Evolutionary conservation across 2,329 filamentous ascomycete species (phyloP).

Genomic region (Colletotrichum tropicale): DNA sequence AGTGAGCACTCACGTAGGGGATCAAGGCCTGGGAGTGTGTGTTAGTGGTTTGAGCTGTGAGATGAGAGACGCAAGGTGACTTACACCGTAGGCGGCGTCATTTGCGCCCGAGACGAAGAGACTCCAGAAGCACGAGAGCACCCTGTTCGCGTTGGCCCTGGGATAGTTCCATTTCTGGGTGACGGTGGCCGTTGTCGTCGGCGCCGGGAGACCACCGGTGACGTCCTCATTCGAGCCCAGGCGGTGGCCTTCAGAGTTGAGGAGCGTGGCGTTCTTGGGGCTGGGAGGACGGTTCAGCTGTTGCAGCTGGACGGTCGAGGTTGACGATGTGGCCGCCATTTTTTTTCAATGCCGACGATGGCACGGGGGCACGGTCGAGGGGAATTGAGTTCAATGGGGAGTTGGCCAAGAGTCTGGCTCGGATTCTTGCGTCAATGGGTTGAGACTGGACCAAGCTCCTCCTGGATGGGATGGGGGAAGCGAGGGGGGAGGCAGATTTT

Average conservation of each 20-base stretch:
- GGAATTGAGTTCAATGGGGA: background rate
- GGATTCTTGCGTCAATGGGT: background rate
- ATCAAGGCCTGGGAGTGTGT: conserved; percentile 45
- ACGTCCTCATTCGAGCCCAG: background rate
- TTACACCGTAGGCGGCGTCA: conserved; percentile 62
- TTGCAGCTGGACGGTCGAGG: conserved; percentile 1
- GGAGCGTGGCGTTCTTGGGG: background rate
- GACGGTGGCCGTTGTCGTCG: background rate
- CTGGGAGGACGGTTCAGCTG: background rate
- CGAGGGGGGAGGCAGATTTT: background rate
- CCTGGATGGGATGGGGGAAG: background rate
- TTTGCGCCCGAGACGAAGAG: conserved; percentile 64
- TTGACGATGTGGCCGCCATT: background rate
- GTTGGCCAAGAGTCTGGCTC: background rate
- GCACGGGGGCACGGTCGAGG: background rate
- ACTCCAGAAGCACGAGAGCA: conserved; percentile 60
- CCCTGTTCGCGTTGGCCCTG: conserved; percentile 49
- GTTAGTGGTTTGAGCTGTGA: conserved; percentile 3
- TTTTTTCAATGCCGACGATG: background rate
- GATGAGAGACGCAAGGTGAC: conserved; percentile 22
- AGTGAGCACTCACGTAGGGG: conserved; percentile 45
- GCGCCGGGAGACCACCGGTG: conserved; percentile 8
- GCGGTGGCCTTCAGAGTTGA: conserved; percentile 6
- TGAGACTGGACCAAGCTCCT: background rate
- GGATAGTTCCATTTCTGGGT: conserved; percentile 55